Percentiles rank a stretch among this genome's conserved stretches.
Conservation (phyloP, 1,284 basidiomycete species). For the Acaromyces ingoldii region DNA sequence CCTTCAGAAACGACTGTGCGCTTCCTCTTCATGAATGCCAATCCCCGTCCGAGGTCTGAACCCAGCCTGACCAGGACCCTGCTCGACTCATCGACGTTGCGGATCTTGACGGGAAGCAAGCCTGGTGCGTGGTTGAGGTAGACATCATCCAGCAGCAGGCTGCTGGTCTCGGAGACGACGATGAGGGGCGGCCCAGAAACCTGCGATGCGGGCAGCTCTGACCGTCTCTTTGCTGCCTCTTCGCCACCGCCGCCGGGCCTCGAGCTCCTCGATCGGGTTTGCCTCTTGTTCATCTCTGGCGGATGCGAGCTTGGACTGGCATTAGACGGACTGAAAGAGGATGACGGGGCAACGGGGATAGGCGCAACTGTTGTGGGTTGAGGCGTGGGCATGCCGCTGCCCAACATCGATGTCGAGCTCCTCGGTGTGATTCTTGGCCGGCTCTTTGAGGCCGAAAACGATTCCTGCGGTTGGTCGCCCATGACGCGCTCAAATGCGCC, state of each 20-base stretch:
- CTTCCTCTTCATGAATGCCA: conserved; percentile 37
- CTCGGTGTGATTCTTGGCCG: too few species aligned
- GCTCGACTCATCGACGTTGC: conserved; percentile 19
- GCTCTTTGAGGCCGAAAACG: too few species aligned
- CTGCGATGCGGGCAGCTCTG: conserved; percentile 17
- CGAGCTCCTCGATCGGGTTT: too few species aligned
- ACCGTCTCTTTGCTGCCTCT: conserved; percentile 17
- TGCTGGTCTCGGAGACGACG: not conserved
- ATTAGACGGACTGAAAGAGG: too few species aligned
- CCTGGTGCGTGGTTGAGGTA: conserved; percentile 44
- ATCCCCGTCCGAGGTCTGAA: conserved; percentile 27
- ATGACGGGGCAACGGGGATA: too few species aligned
- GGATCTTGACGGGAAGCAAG: conserved; percentile 24
- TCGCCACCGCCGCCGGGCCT: too few species aligned
- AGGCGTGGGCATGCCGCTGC: too few species aligned
- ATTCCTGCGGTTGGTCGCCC: conserved; percentile 39
- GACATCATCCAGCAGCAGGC: conserved; percentile 18
- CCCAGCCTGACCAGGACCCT: conserved; percentile 33
- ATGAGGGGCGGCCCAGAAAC: conserved; percentile 10
- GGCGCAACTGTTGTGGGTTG: too few species aligned
- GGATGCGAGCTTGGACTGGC: too few species aligned
- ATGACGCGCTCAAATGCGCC: conserved; percentile 45
- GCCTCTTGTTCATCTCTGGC: too few species aligned
- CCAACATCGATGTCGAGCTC: too few species aligned
- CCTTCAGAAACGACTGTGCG: too few species aligned